These are phyloP conservation scores for Salvia miltiorrhiza DNA, from an alignment of 257 asterid species.

Conservation along the genomic window DNA sequence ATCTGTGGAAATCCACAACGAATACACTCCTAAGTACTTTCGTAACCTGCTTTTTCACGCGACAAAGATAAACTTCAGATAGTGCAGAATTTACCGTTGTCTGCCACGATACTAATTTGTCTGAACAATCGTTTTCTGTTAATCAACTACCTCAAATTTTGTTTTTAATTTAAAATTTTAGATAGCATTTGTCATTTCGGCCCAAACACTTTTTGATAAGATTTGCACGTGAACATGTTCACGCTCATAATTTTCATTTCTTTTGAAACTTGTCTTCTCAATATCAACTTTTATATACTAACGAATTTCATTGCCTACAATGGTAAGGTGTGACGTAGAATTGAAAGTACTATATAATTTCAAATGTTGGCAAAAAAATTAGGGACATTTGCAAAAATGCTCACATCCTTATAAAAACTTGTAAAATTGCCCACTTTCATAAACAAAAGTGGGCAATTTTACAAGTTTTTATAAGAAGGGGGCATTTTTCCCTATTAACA, in stretches of 20 bases:
- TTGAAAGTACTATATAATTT: background rate
- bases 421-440: too few relatives aligned
- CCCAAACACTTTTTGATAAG: slow-evolving; percentile 13
- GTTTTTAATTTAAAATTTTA: background rate
- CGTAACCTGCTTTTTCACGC: background rate
- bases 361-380: background rate
- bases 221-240: slow-evolving; percentile 27
- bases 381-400: too few relatives aligned
- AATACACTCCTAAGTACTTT: too few relatives aligned
- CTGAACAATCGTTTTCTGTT: slow-evolving; percentile 33
- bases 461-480: too few relatives aligned
- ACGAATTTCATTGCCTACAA: background rate
- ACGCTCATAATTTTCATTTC: background rate
- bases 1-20: too few relatives aligned
- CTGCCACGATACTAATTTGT: slow-evolving; percentile 41
- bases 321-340: background rate
- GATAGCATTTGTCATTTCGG: slow-evolving; percentile 16
- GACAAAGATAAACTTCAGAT: slow-evolving; percentile 31
- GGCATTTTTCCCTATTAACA: too few relatives aligned
- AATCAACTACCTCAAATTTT: slow-evolving; percentile 15
- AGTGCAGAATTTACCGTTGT: slow-evolving; percentile 28
- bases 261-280: background rate
- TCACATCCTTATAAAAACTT: too few relatives aligned
- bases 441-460: too few relatives aligned
- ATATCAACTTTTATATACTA: background rate